Percentiles rank a stretch among this genome's conserved stretches.
Evolutionary conservation across 345 rosid species (phyloP).

Genomic region (Tarenaya hassleriana): DNA sequence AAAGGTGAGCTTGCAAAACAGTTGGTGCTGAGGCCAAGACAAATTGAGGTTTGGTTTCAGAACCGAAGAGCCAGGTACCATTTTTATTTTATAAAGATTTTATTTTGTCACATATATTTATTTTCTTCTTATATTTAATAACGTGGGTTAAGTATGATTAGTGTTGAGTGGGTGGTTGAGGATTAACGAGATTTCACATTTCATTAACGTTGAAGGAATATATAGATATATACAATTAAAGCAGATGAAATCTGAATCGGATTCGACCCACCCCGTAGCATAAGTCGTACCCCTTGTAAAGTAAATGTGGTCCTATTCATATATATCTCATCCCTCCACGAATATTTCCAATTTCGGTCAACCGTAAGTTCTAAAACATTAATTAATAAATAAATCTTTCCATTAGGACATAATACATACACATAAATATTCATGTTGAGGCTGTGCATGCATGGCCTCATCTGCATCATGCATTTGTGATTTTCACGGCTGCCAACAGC

Average conservation of each 20-base stretch:
- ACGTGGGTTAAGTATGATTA: conserved; percentile 11
- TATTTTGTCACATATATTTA: neutral
- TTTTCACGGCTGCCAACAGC: conserved; percentile 26
- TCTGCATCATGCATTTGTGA: conserved; percentile 22
- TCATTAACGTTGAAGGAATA: conserved; percentile 34
- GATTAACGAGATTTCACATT: conserved; percentile 21
- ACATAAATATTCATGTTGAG: conserved; percentile 9
- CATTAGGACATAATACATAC: conserved; percentile 21
- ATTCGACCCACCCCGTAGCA: conserved; percentile 36
- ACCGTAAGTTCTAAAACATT: conserved; percentile 20
- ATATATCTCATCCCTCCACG: conserved; percentile 17
- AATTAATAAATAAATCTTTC: neutral
- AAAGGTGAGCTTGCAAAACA: conserved; percentile 79
- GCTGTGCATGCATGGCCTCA: conserved; percentile 26
- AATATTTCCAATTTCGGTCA: conserved; percentile 1
- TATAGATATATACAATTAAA: too few relatives aligned
- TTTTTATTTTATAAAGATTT: conserved; percentile 7
- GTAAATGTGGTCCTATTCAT: conserved; percentile 26
- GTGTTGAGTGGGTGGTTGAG: conserved; percentile 17
- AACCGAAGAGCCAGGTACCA: conserved; percentile 98
- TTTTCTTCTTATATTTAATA: conserved; percentile 11
- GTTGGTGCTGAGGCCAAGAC: conserved; percentile 79
- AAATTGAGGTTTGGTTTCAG: conserved; percentile 99
- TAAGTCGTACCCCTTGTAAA: conserved; percentile 35
- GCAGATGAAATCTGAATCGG: conserved; percentile 30